Percentiles rank a stretch among this genome's conserved stretches.
Conservation (phyloP, 2,329 filamentous ascomycete species). For the Lomentospora prolificans region DNA sequence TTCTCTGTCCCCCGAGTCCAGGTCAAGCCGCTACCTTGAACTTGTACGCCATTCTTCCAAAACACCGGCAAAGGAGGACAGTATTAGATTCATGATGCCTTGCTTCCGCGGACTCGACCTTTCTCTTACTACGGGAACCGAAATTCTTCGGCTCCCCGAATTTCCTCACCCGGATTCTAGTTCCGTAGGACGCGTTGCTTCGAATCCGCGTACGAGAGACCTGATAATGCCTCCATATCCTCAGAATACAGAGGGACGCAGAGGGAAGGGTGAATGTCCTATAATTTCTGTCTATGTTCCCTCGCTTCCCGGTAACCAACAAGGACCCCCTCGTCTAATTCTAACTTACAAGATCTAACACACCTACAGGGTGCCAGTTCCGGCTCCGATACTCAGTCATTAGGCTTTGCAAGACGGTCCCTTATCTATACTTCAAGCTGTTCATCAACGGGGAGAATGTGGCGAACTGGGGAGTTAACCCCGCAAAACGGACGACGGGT, state of each 20-base stretch:
- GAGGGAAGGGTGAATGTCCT: constrained; percentile 24
- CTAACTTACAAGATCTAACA: too few species aligned
- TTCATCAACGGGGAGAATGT: constrained; percentile 42
- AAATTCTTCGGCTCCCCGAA: constrained; percentile 33
- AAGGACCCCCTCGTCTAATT: not conserved
- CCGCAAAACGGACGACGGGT: constrained; percentile 23
- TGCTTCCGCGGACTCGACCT: constrained; percentile 38
- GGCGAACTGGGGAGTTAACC: constrained; percentile 42
- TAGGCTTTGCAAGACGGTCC: constrained; percentile 21
- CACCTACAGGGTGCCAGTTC: too few species aligned
- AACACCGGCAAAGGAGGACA: too few species aligned
- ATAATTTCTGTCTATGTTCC: constrained; percentile 47
- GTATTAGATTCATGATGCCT: constrained; percentile 30
- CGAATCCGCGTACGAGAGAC: not conserved
- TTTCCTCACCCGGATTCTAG: constrained; percentile 45
- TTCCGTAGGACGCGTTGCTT: constrained; percentile 26
- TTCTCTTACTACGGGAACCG: constrained; percentile 28
- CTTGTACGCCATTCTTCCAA: too few species aligned
- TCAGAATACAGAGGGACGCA: constrained; percentile 12
- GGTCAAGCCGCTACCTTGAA: too few species aligned
- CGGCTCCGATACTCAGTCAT: constrained; percentile 38
- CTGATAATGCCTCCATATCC: not conserved
- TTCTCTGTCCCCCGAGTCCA: too few species aligned
- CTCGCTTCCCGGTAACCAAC: constrained; percentile 36
- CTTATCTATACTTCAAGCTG: constrained; percentile 44